These are phyloP conservation scores for Pseudozyma hubeiensis DNA, from an alignment of 1,284 basidiomycete genomes.

Conservation along the genomic window DNA sequence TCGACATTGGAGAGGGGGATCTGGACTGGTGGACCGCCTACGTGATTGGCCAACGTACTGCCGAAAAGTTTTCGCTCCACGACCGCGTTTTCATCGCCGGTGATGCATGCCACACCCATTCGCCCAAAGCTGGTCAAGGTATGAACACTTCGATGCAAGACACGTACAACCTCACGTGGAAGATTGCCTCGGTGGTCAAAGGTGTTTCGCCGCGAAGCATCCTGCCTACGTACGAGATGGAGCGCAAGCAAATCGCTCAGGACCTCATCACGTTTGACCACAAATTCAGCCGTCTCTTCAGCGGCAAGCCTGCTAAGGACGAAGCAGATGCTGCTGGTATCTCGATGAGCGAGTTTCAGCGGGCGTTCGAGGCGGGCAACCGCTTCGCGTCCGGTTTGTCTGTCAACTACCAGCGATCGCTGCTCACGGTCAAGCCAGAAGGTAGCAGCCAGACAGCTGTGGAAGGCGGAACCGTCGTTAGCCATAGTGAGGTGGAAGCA, in stretches of 20 bases:
- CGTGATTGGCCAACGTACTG: conserved; percentile 43
- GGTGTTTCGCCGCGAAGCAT: conserved; percentile 78
- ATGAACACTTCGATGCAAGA: conserved; percentile 88
- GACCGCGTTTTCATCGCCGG: conserved; percentile 35
- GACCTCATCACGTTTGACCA: conserved; percentile 85
- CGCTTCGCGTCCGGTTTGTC: conserved; percentile 32
- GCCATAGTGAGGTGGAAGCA: conserved; percentile 11
- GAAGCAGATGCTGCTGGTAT: conserved; percentile 75
- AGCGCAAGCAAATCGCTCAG: conserved; percentile 74
- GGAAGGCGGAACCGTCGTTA: conserved; percentile 16
- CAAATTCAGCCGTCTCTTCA: conserved; percentile 79
- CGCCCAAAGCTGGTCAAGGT: conserved; percentile 78
- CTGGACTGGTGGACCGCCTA: conserved; percentile 79
- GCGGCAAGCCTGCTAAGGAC: conserved; percentile 76
- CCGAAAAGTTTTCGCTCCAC: conserved; percentile 30
- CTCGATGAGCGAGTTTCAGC: conserved; percentile 76
- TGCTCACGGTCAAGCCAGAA: conserved; percentile 28
- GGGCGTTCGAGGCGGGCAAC: conserved; percentile 61
- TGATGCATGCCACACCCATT: conserved; percentile 77
- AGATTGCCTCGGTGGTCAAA: conserved; percentile 78
- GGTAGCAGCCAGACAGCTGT: conserved; percentile 22
- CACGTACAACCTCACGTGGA: conserved; percentile 70
- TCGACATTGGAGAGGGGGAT: conserved; percentile 72
- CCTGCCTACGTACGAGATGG: conserved; percentile 74
- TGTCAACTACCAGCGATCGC: conserved; percentile 34